Percentiles rank a stretch among this genome's conserved stretches.
These are phyloP conservation scores for Decorospora gaudefroyi DNA, from an alignment of 2,329 filamentous ascomycete genomes.

Conservation along the genomic window DNA sequence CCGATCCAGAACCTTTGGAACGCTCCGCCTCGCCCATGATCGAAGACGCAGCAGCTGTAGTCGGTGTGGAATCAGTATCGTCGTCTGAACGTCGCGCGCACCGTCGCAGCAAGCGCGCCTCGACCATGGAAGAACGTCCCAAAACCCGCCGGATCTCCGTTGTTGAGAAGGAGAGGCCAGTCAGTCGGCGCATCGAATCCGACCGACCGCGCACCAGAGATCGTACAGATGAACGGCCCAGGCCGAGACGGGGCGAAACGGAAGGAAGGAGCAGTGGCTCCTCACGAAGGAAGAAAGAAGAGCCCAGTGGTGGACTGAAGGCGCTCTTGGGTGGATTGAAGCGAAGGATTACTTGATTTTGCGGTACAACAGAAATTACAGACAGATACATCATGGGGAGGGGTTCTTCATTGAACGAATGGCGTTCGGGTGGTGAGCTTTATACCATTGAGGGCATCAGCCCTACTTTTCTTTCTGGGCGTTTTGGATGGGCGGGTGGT, in stretches of 20 bases:
- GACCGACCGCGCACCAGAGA: slow-evolving; percentile 35
- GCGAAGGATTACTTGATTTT: slow-evolving; percentile 32
- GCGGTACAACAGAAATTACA: slow-evolving; percentile 1
- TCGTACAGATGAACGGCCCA: slow-evolving; percentile 29
- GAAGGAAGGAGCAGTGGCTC: slow-evolving; percentile 26
- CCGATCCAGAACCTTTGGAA: slow-evolving; percentile 17
- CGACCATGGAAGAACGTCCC: slow-evolving; percentile 35
- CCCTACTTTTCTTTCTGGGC: too few relatives aligned
- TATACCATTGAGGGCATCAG: slow-evolving; percentile 27
- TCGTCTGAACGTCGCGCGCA: slow-evolving; percentile 37
- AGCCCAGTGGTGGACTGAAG: slow-evolving; percentile 36
- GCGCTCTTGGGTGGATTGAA: slow-evolving; percentile 41
- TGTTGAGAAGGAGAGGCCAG: slow-evolving; percentile 38
- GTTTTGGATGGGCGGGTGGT: too few relatives aligned
- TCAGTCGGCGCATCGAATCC: slow-evolving; percentile 34
- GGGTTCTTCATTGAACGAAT: slow-evolving; percentile 18
- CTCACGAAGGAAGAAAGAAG: slow-evolving; percentile 40
- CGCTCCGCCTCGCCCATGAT: slow-evolving; percentile 20
- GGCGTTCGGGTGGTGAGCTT: slow-evolving; percentile 20
- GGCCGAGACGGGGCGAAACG: slow-evolving; percentile 34
- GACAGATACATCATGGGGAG: not conserved
- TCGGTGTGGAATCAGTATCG: slow-evolving; percentile 35
- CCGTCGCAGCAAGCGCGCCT: slow-evolving; percentile 30
- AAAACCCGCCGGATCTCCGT: slow-evolving; percentile 41
- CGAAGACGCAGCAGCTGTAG: slow-evolving; percentile 35